Conservation (phyloP, 2,329 filamentous ascomycete genomes). For the Xylariaceae sp. region DNA sequence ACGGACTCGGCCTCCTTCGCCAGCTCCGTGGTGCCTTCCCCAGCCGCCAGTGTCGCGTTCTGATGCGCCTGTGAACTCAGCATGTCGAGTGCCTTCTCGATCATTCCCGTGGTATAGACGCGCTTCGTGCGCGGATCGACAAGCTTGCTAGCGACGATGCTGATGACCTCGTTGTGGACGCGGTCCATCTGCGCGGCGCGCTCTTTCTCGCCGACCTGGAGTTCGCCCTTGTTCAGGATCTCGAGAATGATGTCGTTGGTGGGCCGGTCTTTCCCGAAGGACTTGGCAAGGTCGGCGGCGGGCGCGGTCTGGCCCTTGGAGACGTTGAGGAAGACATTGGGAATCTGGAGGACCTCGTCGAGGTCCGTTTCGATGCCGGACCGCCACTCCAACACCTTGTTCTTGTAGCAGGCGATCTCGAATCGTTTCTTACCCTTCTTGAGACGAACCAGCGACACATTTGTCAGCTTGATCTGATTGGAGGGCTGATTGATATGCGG, state of each 20-base stretch:
- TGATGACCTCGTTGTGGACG: constrained; percentile 85
- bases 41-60: constrained; percentile 30
- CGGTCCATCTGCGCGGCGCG: constrained; percentile 81
- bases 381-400: constrained; percentile 96
- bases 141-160: constrained; percentile 85
- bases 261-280: constrained; percentile 71
- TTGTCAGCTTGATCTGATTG: constrained; percentile 96
- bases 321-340: constrained; percentile 92
- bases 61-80: constrained; percentile 64
- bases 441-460: constrained; percentile 90
- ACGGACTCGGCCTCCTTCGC: constrained; percentile 48
- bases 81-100: constrained; percentile 93
- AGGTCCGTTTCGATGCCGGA: constrained; percentile 91
- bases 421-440: constrained; percentile 99
- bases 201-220: constrained; percentile 96
- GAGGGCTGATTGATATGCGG: constrained; percentile 72
- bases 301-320: constrained; percentile 93
- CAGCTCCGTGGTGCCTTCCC: constrained; percentile 25
- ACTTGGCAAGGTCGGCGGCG: constrained; percentile 79
- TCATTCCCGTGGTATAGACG: constrained; percentile 95
- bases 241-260: constrained; percentile 84
- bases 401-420: constrained; percentile 99
- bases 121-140: constrained; percentile 90
- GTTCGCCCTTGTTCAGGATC: constrained; percentile 86
- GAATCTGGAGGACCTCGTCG: constrained; percentile 96